A percentile compares a stretch with the other conserved stretches of the same genome.
Evolutionary conservation across 2,329 filamentous ascomycete genomes (phyloP).

Genomic region (Herpotrichia juniperi): DNA sequence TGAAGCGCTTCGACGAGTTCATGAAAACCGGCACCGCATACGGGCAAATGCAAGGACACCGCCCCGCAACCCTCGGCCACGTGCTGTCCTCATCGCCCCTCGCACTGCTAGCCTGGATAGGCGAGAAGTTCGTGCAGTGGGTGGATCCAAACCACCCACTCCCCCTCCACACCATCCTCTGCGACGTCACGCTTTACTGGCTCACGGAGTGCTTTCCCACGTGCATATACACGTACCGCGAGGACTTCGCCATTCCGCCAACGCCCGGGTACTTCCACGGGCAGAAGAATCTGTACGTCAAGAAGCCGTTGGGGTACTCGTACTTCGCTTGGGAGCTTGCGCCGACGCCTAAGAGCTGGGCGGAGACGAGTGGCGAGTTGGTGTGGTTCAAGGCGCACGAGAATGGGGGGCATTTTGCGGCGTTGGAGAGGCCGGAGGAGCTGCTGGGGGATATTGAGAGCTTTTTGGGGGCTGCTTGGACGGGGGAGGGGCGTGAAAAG

Average conservation of each 20-base stretch:
- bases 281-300: constrained; percentile 30
- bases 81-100: constrained; percentile 60
- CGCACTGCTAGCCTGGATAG: constrained; percentile 64
- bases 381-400: constrained; percentile 41
- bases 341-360: constrained; percentile 43
- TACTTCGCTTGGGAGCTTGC: constrained; percentile 51
- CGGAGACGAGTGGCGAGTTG: constrained; percentile 39
- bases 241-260: constrained; percentile 16
- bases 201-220: constrained; percentile 57
- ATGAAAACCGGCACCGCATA: constrained; percentile 55
- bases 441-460: constrained; percentile 54
- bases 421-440: constrained; percentile 50
- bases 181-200: constrained; percentile 62
- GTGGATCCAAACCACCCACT: constrained; percentile 31
- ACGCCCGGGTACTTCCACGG: constrained; percentile 17
- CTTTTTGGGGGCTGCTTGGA: constrained; percentile 47
- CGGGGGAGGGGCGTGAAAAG: constrained; percentile 17
- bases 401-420: constrained; percentile 60
- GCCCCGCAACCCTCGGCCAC: constrained; percentile 63
- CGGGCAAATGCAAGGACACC: constrained; percentile 58
- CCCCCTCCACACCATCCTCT: constrained; percentile 52
- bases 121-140: constrained; percentile 64
- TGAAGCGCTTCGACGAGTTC: constrained; percentile 50
- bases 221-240: constrained; percentile 58
- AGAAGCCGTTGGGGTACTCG: constrained; percentile 52